Base-by-base conservation (phyloP, 768 basidiomycete genomes). In the Auricularia cornea region DNA sequence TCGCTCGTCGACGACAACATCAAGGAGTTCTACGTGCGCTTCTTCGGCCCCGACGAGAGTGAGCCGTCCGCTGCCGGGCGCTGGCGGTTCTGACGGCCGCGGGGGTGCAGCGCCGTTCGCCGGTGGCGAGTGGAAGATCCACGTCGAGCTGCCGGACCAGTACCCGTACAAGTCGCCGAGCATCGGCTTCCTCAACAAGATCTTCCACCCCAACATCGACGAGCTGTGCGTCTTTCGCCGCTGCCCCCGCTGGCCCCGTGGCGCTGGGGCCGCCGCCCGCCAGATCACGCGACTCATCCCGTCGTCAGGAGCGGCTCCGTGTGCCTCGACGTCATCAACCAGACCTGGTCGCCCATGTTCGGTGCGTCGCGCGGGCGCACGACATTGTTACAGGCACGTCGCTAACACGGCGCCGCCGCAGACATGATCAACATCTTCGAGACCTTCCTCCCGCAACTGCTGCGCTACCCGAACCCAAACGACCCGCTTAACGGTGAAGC, bases 341-440 rank as follows among this genome's bases (percentile, higher is more conserved):
- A 98, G 79, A 97, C 96, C 18, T 99, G 97, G 97, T 98, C 97
- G 48, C 97, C 97, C 2, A 98, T 99, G 97, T 99, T 97, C 73
- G 94, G 94, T 95, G 72, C 72, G 89, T 79, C 38, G 59, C 59
- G n/a, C n/a, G n/a, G n/a, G n/a, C n/a, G n/a, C 57, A 35, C 32
- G 60, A 3, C 29, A 38, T n/a, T 12, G 20, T 12, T 64, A 16
- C 20, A 31, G 23, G 16, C 3, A n/a, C 23, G 4, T 14, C 20
- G 35, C 52, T 59, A 32, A 35, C 61, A 1, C 3, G 8, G 48
- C 32, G 16, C 12, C 28, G 38, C 35, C 54, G 59, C 70, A 98
- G 96, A 98, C 77, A 95, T 98, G 90, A 92, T 98, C 80, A 99
- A 99, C 73, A 98, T 99, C 66, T 98, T 99, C 71, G 97, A 99